phyloP scores from a whole-genome alignment of 371 early-diverging fungal species.

The Mortierella sp. region DNA sequence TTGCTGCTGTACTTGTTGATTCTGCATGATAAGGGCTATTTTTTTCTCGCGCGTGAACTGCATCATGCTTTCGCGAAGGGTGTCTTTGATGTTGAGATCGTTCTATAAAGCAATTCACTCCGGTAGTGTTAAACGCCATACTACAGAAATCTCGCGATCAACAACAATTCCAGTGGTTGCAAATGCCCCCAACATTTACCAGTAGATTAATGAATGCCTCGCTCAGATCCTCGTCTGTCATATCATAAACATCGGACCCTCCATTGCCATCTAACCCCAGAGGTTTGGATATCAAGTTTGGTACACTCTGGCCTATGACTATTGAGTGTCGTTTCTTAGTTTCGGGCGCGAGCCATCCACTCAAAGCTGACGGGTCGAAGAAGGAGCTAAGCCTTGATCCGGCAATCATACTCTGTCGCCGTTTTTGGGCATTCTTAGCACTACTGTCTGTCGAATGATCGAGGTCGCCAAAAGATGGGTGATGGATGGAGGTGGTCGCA shows the following conservation, averaged over 20 bases:
- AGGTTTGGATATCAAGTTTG: constrained; percentile 39
- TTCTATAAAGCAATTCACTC: constrained; percentile 47
- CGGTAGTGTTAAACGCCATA: neutral
- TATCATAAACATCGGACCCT: constrained; percentile 27
- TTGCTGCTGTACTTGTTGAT: constrained; percentile 61
- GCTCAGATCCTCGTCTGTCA: constrained; percentile 55
- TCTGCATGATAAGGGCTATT: constrained; percentile 65
- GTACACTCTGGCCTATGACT: constrained; percentile 33
- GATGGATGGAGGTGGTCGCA: constrained; percentile 48
- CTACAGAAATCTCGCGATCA: neutral
- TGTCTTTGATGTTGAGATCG: constrained; percentile 72
- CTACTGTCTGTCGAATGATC: constrained; percentile 23
- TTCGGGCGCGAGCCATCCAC: constrained; percentile 48
- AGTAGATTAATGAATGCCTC: constrained; percentile 39
- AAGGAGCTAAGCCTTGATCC: constrained; percentile 56
- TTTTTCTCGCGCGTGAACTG: constrained; percentile 65
- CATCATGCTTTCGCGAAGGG: constrained; percentile 63
- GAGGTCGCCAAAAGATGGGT: constrained; percentile 31
- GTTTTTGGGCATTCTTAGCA: constrained; percentile 26
- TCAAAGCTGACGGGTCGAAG: constrained; percentile 51
- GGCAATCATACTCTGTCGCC: constrained; percentile 54
- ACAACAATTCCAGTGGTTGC: neutral
- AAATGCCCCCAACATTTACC: constrained; percentile 25
- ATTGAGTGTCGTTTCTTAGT: constrained; percentile 45
- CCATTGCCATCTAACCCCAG: constrained; percentile 17